phyloP scores from a whole-genome alignment of 441 rosid genomes.

The Aquilaria agallochum region DNA sequence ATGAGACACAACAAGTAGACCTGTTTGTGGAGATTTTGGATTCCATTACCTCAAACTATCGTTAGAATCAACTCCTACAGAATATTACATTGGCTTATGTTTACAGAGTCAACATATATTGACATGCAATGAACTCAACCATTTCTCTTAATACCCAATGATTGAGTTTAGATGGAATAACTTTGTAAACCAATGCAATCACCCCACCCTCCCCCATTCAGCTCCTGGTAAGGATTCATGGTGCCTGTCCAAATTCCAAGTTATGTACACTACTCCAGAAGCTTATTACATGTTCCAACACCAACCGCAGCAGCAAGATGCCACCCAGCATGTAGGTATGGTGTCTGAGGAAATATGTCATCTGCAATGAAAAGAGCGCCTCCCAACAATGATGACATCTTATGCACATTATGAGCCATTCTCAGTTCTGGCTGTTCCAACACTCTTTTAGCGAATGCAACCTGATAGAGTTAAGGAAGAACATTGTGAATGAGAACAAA shows the following conservation, averaged over 20 bases:
- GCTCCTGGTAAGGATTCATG: slow-evolving; percentile 17
- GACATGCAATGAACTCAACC: slow-evolving; percentile 2
- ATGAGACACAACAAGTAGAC: too few relatives aligned
- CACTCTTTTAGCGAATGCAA: slow-evolving; percentile 81
- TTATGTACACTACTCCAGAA: slow-evolving; percentile 54
- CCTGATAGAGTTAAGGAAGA: slow-evolving; percentile 27
- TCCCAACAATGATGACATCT: slow-evolving; percentile 82
- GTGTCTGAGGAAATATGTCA: slow-evolving; percentile 67
- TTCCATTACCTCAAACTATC: too few relatives aligned
- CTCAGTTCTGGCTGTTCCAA: slow-evolving; percentile 75
- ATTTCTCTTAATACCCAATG: neutral
- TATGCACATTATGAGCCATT: slow-evolving; percentile 70
- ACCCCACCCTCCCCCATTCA: slow-evolving; percentile 8
- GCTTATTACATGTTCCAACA: slow-evolving; percentile 85
- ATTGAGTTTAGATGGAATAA: slow-evolving; percentile 6
- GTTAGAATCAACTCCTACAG: too few relatives aligned
- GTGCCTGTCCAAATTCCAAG: slow-evolving; percentile 9
- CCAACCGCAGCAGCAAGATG: slow-evolving; percentile 97
- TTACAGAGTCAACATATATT: slow-evolving; percentile 10
- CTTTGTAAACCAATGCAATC: slow-evolving; percentile 16
- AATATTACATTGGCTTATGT: neutral
- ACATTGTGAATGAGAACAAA: slow-evolving; percentile 1
- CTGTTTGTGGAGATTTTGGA: too few relatives aligned
- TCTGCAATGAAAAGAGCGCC: slow-evolving; percentile 88
- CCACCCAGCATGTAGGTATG: slow-evolving; percentile 97